Evolutionary conservation across 305 asterid genomes (phyloP), one percentile per base, ranked within the genome.

Genomic region (Fraxinus velutina): DNA sequence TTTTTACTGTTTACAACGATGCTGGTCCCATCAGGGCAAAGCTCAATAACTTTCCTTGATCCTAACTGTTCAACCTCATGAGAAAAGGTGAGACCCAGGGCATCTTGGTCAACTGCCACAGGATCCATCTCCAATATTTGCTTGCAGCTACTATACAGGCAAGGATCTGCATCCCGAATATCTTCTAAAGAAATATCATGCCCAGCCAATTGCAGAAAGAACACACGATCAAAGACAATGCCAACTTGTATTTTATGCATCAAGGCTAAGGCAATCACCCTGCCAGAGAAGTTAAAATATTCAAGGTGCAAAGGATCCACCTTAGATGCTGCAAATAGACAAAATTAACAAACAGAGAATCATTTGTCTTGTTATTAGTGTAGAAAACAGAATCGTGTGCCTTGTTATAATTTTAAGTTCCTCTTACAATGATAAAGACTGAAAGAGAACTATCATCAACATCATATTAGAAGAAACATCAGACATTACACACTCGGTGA

Each of bases 181-280:
- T 96, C 97, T 90, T 96, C 97, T 79, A 96, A 83, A 19, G 90
- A 84, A 81, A 96, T 82, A 22, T 71, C 2, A 73, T 73, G 78
- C 81, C 97, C 97, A 83, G 92, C 91, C 88, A 96, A 87, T 86
- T 88, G 97, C 79, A 83, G 75, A 82, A 90, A 86, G 89, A 96
- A 91, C 19, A 84, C 88, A 29, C 96, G 97, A 86, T 92, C 91
- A 80, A 94, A 88, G 37, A 90, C 97, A 80, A 94, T 85, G 60
- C 98, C 98, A 2, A 94, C 87, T 89, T 96, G 98, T 77, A 96
- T 82, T 86, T 89, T 91, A 80, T 96, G 94, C 92, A 93, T 88
- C 94, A 96, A 87, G 73, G 97, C 94, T 79, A 93, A 85, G 73
- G 96, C 99, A 84, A 92, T 89, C 88, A 94, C 87, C 87, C 97